Base-by-base conservation (phyloP, 352 stramenopile genomes). In the Nothophytophthora sp. region DNA sequence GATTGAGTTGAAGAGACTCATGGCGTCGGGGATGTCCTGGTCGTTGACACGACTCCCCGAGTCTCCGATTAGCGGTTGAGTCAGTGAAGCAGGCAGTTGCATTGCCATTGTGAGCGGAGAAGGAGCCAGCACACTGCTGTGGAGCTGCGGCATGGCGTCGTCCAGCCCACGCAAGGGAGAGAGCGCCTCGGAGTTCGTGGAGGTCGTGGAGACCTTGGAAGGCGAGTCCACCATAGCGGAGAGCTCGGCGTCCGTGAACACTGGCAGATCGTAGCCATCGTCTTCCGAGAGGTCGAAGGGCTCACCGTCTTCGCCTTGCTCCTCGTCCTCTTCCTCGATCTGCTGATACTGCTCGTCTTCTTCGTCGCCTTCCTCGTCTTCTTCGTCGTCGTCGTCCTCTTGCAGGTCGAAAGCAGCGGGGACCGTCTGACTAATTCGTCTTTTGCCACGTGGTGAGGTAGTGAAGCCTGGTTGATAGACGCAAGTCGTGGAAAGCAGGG, bases 1-100 rank as follows among this genome's bases (percentile, higher is more conserved):
- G 36, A 90, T 84, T 2, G 79, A 77, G 53, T 66, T 88, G 34
- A 88, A 88, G 42, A 92, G 48, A 39, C 71, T 77, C 15, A 89
- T 66, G 23, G 90, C 84, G 22, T 84, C 66, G 0, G 77, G 73
- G 18, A 86, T 76, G 16, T 82, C 75, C 8, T 79, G 67, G 4
- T 73, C 72, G 32, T 25, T 63, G 11, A 63, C 56, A 35, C 20
- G 9, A 44, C 32, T 3, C n/a, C 48, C 33, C n/a, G 50, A 12
- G 50, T 60, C 38, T 29, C n/a, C 16, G 1, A 19, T 42, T 4
- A 20, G 20, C 32, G 56, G 23, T 12, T 51, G 30, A 20, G 32
- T 11, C 11, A 54, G 25, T 19, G 48, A 22, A 25, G 20, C 16
- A 28, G 42, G 12, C 13, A 37, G 19, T 30, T 20, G 11, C 27